Evolutionary conservation across 495 filamentous ascomycete genomes (phyloP).

Genomic region (Alectoria sarmentosa): DNA sequence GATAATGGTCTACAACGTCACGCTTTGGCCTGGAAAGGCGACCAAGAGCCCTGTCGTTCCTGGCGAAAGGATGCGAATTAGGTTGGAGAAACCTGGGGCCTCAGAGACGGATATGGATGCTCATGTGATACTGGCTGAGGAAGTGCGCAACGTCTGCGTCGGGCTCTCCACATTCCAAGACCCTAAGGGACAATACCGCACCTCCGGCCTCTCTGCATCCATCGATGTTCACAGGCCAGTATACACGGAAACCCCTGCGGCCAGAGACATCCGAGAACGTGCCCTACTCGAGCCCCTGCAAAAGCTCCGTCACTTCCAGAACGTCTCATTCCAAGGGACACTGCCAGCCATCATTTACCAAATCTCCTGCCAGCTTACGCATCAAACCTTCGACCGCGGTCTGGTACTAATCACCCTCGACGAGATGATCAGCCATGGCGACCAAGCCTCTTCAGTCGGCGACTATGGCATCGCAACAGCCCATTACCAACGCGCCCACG

Average conservation of each 20-base stretch:
- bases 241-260: not conserved
- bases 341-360: not conserved
- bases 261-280: constrained; percentile 1
- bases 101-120: not conserved
- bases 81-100: not conserved
- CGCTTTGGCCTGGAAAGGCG: constrained; percentile 12
- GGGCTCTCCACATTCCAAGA: constrained; percentile 1
- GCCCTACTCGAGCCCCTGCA: not conserved
- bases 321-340: constrained; percentile 6
- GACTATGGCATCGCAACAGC: not conserved
- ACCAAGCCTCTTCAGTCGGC: not conserved
- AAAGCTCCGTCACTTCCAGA: constrained; percentile 2
- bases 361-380: constrained; percentile 5
- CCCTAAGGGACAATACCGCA: not conserved
- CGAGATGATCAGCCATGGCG: constrained; percentile 7
- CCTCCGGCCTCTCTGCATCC: not conserved
- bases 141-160: constrained; percentile 7
- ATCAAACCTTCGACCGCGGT: not conserved
- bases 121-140: constrained; percentile 8
- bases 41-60: constrained; percentile 6
- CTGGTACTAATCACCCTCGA: constrained; percentile 7
- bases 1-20: constrained; percentile 5
- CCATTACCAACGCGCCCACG: constrained; percentile 2
- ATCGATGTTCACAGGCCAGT: not conserved
- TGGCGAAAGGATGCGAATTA: constrained; percentile 10